These are phyloP conservation scores for Rhodofomes roseus DNA, from an alignment of 1,284 basidiomycete genomes.

Conservation along the genomic window DNA sequence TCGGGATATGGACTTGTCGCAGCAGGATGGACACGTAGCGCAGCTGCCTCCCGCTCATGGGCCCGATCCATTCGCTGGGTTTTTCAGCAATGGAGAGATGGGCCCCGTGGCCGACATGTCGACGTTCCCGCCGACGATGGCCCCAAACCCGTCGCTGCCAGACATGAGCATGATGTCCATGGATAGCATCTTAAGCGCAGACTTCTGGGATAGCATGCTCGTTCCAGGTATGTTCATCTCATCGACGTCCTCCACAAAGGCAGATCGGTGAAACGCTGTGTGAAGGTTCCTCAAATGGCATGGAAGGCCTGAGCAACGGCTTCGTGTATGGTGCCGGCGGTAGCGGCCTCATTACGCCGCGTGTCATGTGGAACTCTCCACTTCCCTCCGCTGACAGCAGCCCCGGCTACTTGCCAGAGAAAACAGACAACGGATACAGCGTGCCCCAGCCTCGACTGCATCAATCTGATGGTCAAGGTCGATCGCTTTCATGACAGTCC, in stretches of 20 bases:
- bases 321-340: conserved; percentile 80
- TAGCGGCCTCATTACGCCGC: conserved; percentile 65
- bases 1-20: not conserved
- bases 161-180: conserved; percentile 59
- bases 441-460: not conserved
- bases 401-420: conserved; percentile 19
- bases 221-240: conserved; percentile 60
- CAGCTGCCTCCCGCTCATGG: not conserved
- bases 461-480: not conserved
- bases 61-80: conserved; percentile 35
- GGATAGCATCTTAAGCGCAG: conserved; percentile 73
- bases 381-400: conserved; percentile 24
- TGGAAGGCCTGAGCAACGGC: conserved; percentile 77
- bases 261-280: not conserved
- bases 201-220: conserved; percentile 82
- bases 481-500: not conserved
- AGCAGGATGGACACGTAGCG: not conserved
- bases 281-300: conserved; percentile 68
- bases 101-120: conserved; percentile 74
- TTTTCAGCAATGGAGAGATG: conserved; percentile 76
- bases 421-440: conserved; percentile 23
- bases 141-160: conserved; percentile 44
- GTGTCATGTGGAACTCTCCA: conserved; percentile 33
- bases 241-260: not conserved
- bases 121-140: conserved; percentile 82